phyloP scores from a whole-genome alignment of 306 rosid genomes.

The Casuarina cunninghamiana region DNA sequence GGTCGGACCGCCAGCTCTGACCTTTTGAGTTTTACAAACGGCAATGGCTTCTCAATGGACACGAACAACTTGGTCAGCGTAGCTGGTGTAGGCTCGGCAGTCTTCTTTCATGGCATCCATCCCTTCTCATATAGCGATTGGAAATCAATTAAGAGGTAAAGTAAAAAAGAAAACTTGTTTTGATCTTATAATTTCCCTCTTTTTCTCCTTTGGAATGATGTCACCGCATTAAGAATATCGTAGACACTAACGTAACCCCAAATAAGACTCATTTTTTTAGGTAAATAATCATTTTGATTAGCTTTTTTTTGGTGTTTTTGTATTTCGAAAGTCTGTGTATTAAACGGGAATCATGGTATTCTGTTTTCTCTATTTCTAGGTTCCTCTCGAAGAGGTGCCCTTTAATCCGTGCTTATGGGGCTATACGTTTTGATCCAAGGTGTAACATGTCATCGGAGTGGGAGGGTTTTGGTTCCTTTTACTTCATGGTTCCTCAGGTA shows the following conservation, averaged over 20 bases:
- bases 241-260: not conserved
- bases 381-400: conserved; percentile 82
- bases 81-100: conserved; percentile 89
- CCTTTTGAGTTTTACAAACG: conserved; percentile 17
- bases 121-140: conserved; percentile 72
- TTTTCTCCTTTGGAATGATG: not conserved
- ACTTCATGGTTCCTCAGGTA: conserved; percentile 96
- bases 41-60: conserved; percentile 16
- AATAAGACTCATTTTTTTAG: not conserved
- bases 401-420: conserved; percentile 88
- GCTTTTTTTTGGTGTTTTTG: not conserved
- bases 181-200: not conserved
- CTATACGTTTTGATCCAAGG: conserved; percentile 75
- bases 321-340: not conserved
- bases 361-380: conserved; percentile 39
- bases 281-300: not conserved
- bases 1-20: conserved; percentile 33
- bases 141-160: conserved; percentile 76
- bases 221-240: not conserved
- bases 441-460: conserved; percentile 73
- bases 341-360: not conserved
- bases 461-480: conserved; percentile 84
- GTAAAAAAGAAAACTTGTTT: not conserved
- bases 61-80: conserved; percentile 47
- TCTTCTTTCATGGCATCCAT: conserved; percentile 57